Conservation (phyloP, 805 yeast genomes). For the Wickerhamomyces bisporus region DNA sequence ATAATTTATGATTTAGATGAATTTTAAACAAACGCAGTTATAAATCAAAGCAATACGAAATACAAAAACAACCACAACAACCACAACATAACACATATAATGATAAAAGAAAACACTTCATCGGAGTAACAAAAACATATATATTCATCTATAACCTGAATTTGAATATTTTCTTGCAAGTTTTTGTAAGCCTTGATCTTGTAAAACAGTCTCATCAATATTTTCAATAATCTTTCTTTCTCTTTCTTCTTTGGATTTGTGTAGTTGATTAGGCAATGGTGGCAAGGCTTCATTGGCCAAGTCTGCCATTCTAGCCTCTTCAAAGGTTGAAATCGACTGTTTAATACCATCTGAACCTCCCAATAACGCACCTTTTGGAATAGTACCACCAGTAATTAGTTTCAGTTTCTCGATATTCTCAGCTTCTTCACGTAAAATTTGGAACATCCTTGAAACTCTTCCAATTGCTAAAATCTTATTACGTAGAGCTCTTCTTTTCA, state of each 20-base stretch:
- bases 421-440: constrained; percentile 79
- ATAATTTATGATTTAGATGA: too few relatives aligned
- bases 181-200: constrained; percentile 19
- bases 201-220: constrained; percentile 25
- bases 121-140: too few relatives aligned
- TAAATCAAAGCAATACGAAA: too few relatives aligned
- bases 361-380: constrained; percentile 83
- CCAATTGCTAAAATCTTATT: constrained; percentile 95
- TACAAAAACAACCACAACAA: too few relatives aligned
- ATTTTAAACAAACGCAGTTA: too few relatives aligned
- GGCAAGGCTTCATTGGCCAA: constrained; percentile 83
- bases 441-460: constrained; percentile 90
- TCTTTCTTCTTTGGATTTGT: constrained; percentile 40
- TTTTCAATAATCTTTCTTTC: constrained; percentile 35
- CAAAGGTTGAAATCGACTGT: constrained; percentile 64
- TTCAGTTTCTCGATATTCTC: constrained; percentile 81
- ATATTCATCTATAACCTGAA: background rate
- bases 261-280: constrained; percentile 60
- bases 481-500: constrained; percentile 52
- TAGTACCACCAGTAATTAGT: constrained; percentile 61
- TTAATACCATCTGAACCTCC: constrained; percentile 80
- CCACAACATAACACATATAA: too few relatives aligned
- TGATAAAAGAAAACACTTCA: too few relatives aligned
- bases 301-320: constrained; percentile 80
- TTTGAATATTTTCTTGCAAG: constrained; percentile 23